Conservation (phyloP, 305 asterid species). For the Caryopteris hybrid region DNA sequence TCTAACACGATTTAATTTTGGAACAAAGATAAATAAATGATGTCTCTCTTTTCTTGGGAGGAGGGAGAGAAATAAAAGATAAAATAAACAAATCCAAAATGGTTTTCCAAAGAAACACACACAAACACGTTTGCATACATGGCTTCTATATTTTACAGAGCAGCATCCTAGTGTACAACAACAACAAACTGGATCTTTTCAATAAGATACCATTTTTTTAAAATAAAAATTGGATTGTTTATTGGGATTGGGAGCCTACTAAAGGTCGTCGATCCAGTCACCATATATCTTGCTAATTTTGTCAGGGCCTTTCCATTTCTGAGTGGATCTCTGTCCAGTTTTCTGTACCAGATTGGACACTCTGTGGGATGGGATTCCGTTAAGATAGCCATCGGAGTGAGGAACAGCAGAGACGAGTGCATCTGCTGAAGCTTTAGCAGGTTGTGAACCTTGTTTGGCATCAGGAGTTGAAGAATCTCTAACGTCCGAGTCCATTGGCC, state of each 20-base stretch:
- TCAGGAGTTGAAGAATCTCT: slow-evolving; percentile 46
- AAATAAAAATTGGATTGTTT: background rate
- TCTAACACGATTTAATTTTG: too few species aligned
- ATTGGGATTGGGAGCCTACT: background rate
- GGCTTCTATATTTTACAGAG: background rate
- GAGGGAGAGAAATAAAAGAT: too few species aligned
- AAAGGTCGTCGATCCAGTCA: slow-evolving; percentile 31
- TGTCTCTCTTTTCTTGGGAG: too few species aligned
- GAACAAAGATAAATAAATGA: too few species aligned
- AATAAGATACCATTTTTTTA: background rate
- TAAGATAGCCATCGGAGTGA: slow-evolving; percentile 50
- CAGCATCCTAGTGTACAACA: slow-evolving; percentile 13
- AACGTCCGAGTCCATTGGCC: slow-evolving; percentile 42
- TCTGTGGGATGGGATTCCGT: slow-evolving; percentile 53
- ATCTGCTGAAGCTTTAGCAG: slow-evolving; percentile 35
- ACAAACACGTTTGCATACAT: too few species aligned
- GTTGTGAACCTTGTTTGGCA: slow-evolving; percentile 39
- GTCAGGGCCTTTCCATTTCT: slow-evolving; percentile 84
- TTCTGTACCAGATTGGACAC: slow-evolving; percentile 40
- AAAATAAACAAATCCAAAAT: too few species aligned
- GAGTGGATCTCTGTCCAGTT: slow-evolving; percentile 43
- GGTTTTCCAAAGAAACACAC: too few species aligned
- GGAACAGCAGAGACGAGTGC: slow-evolving; percentile 33
- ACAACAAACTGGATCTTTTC: background rate
- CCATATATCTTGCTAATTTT: slow-evolving; percentile 67